Evolutionary conservation across 2,329 filamentous ascomycete species (phyloP).

Genomic region (Colletotrichum spaethianum): DNA sequence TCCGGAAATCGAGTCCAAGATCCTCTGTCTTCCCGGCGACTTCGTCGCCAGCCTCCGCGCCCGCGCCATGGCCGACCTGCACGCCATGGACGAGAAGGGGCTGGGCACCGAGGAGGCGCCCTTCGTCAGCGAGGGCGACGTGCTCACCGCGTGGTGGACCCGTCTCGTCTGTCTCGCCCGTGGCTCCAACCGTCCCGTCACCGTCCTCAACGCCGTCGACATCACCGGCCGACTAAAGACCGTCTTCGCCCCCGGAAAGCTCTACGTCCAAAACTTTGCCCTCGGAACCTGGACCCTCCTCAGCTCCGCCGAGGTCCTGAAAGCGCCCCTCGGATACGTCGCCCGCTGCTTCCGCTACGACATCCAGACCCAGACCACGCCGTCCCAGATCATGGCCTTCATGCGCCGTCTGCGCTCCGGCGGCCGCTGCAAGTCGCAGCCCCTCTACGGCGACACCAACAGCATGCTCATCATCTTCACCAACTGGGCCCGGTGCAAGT

Average conservation of each 20-base stretch:
- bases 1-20: slow-evolving; percentile 51
- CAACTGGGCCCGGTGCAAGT: slow-evolving; percentile 56
- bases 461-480: slow-evolving; percentile 52
- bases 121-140: slow-evolving; percentile 63
- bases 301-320: slow-evolving; percentile 43
- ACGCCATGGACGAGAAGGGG: slow-evolving; percentile 31
- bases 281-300: slow-evolving; percentile 44
- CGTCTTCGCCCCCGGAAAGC: slow-evolving; percentile 36
- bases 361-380: slow-evolving; percentile 52
- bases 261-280: slow-evolving; percentile 48
- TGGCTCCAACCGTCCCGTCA: slow-evolving; percentile 43
- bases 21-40: slow-evolving; percentile 55
- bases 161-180: slow-evolving; percentile 41
- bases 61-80: slow-evolving; percentile 50
- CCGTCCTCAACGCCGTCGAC: slow-evolving; percentile 47
- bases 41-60: slow-evolving; percentile 49
- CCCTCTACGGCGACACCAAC: slow-evolving; percentile 51
- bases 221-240: slow-evolving; percentile 46
- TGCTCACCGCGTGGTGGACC: slow-evolving; percentile 59
- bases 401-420: slow-evolving; percentile 44
- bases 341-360: slow-evolving; percentile 51
- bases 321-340: slow-evolving; percentile 46
- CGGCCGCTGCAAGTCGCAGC: slow-evolving; percentile 40
- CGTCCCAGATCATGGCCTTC: slow-evolving; percentile 50
- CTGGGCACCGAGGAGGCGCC: slow-evolving; percentile 42